Evolutionary conservation across 2,329 filamentous ascomycete species (phyloP).

Genomic region (Pseudopithomyces maydicus): DNA sequence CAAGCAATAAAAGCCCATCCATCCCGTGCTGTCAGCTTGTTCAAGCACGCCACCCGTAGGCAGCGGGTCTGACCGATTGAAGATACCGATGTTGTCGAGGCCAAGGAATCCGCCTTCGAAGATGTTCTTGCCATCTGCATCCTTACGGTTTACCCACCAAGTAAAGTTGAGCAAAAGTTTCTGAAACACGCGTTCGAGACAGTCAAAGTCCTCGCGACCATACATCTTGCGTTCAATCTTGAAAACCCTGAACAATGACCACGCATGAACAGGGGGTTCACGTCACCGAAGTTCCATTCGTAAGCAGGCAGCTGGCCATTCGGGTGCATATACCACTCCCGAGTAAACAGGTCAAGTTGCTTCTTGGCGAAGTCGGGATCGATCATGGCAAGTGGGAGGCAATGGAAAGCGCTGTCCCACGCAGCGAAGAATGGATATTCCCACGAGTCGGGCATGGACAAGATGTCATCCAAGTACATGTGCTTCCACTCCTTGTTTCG

Average conservation of each 20-base stretch:
- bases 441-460: conserved; percentile 99
- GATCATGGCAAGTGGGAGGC: conserved; percentile 94
- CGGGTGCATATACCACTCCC: conserved; percentile 99
- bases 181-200: conserved; percentile 94
- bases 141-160: conserved; percentile 99
- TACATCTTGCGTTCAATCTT: conserved; percentile 99
- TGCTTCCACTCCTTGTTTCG: conserved; percentile 93
- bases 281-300: conserved; percentile 98
- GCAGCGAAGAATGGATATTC: conserved; percentile 98
- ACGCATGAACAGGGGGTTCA: conserved; percentile 95
- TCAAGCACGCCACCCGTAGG: conserved; percentile 93
- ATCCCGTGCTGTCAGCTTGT: conserved; percentile 96
- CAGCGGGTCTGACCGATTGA: conserved; percentile 94
- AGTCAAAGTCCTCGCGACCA: conserved; percentile 90
- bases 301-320: conserved; percentile 93
- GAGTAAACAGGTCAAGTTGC: conserved; percentile 91
- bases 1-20: conserved; percentile 98
- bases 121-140: conserved; percentile 91
- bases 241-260: conserved; percentile 94
- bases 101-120: conserved; percentile 97
- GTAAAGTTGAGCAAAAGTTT: conserved; percentile 96
- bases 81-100: conserved; percentile 94
- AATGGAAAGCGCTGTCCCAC: conserved; percentile 97
- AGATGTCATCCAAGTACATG: conserved; percentile 89
- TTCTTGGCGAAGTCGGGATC: conserved; percentile 98